phyloP scores from a whole-genome alignment of 345 rosid genomes.

The Citrus unshiu region DNA sequence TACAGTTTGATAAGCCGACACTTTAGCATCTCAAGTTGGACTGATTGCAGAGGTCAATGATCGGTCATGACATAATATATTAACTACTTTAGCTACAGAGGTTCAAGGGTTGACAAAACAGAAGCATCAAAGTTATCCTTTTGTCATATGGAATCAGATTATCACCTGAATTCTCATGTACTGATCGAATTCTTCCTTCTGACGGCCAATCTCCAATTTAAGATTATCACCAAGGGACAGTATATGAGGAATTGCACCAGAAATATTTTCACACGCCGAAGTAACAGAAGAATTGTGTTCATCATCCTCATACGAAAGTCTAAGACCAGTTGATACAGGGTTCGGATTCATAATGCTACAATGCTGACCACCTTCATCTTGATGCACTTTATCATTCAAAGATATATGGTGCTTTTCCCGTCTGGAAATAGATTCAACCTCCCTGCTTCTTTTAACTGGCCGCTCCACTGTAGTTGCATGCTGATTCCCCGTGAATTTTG shows the following conservation, averaged over 20 bases:
- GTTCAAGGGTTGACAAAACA: background rate
- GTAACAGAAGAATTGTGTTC: constrained; percentile 65
- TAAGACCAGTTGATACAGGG: constrained; percentile 65
- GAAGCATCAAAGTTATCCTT: background rate
- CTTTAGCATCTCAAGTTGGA: background rate
- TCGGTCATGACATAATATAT: background rate
- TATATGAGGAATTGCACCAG: constrained; percentile 35
- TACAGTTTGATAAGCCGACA: background rate
- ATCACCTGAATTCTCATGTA: constrained; percentile 56
- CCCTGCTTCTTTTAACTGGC: constrained; percentile 53
- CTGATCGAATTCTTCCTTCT: constrained; percentile 59
- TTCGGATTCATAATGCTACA: constrained; percentile 46
- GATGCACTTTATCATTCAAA: constrained; percentile 36
- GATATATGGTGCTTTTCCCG: constrained; percentile 41
- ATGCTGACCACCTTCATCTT: constrained; percentile 37
- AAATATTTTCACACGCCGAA: constrained; percentile 46
- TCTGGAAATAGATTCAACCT: constrained; percentile 34
- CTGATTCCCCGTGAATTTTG: constrained; percentile 41
- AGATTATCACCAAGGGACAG: constrained; percentile 46
- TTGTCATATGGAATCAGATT: background rate
- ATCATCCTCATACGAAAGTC: constrained; percentile 66
- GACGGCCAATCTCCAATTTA: constrained; percentile 47
- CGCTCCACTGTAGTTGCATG: constrained; percentile 25
- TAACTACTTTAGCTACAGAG: background rate
- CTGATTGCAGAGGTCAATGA: background rate